phyloP scores from a whole-genome alignment of 2,329 filamentous ascomycete genomes.

The Fusarium nurragi region DNA sequence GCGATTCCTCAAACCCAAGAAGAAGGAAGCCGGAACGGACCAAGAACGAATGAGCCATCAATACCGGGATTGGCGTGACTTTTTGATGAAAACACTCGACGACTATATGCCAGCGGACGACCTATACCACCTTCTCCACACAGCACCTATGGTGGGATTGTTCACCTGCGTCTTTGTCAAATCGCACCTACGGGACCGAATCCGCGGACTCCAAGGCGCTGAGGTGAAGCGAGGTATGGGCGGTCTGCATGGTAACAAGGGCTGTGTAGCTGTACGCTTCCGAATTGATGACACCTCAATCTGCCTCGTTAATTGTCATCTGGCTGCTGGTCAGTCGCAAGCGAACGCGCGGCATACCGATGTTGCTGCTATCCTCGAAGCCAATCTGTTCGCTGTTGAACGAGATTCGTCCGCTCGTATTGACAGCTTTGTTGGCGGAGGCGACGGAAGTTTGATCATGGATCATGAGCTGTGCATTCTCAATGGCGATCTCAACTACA shows the following conservation, averaged over 20 bases:
- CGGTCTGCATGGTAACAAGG: conserved; percentile 95
- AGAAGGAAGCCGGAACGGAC: conserved; percentile 80
- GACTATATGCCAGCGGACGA: conserved; percentile 81
- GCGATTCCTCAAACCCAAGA: conserved; percentile 90
- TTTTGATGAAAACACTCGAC: conserved; percentile 82
- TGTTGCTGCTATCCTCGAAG: conserved; percentile 87
- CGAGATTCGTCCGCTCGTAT: conserved; percentile 72
- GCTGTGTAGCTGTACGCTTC: conserved; percentile 91
- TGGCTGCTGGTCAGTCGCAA: conserved; percentile 91
- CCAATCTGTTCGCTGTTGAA: conserved; percentile 76
- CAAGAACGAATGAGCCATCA: conserved; percentile 96
- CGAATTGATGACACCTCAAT: conserved; percentile 91
- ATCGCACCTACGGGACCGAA: conserved; percentile 76
- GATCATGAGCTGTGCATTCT: conserved; percentile 98
- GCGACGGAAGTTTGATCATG: conserved; percentile 92
- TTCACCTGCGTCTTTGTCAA: conserved; percentile 98
- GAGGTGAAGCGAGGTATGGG: conserved; percentile 98
- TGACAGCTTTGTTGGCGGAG: conserved; percentile 88
- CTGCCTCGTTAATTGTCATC: conserved; percentile 97
- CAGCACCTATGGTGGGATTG: conserved; percentile 85
- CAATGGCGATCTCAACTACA: conserved; percentile 97
- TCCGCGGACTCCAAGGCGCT: conserved; percentile 79
- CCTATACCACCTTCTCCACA: conserved; percentile 86
- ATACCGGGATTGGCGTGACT: conserved; percentile 96
- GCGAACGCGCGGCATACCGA: conserved; percentile 94